Evolutionary conservation across 768 basidiomycete species (phyloP).

Genomic region (Pluteus cervinus): DNA sequence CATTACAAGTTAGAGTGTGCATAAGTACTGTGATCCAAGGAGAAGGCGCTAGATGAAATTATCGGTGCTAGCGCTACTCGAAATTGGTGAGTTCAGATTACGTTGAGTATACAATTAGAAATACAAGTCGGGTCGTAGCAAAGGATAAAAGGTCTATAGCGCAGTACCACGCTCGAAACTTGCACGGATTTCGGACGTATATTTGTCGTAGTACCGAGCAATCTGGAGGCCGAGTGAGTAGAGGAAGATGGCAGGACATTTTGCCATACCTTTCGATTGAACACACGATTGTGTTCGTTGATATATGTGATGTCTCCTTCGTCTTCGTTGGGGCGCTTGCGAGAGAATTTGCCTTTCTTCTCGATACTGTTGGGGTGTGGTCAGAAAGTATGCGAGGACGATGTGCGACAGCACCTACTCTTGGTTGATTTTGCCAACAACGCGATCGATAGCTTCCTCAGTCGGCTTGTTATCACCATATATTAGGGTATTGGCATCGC

Average conservation of each 20-base stretch:
- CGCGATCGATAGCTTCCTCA: conserved; percentile 92
- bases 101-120: too few relatives aligned
- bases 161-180: conserved; percentile 98
- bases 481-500: conserved; percentile 87
- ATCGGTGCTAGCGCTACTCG: too few relatives aligned
- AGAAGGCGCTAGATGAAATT: too few relatives aligned
- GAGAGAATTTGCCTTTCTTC: conserved; percentile 84
- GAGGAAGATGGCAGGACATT: not conserved
- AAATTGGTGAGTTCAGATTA: too few relatives aligned
- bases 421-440: conserved; percentile 85
- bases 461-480: conserved; percentile 95
- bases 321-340: conserved; percentile 85
- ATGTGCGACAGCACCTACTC: conserved; percentile 56
- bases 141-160: conserved; percentile 51
- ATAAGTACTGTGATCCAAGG: too few relatives aligned
- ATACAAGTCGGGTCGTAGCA: too few relatives aligned
- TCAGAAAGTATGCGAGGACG: conserved; percentile 3
- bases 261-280: conserved; percentile 84
- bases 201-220: conserved; percentile 94
- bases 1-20: too few relatives aligned
- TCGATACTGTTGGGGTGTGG: conserved; percentile 53
- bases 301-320: conserved; percentile 98
- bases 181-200: conserved; percentile 91
- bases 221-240: conserved; percentile 42
- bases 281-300: conserved; percentile 96